These are phyloP conservation scores for Tricladium varicosporioides DNA, from an alignment of 2,329 filamentous ascomycete species.

Conservation along the genomic window DNA sequence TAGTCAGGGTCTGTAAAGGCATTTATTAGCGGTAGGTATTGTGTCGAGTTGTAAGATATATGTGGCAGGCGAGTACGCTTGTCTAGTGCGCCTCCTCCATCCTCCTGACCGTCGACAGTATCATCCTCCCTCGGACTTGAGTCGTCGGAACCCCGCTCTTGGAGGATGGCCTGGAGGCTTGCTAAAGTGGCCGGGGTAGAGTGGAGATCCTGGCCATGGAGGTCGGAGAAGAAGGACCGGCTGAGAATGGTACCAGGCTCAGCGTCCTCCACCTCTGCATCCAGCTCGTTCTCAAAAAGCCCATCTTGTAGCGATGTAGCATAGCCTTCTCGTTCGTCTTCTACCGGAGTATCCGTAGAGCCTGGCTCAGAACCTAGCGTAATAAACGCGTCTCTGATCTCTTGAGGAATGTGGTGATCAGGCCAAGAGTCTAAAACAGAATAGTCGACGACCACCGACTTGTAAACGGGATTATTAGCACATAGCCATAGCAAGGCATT, in stretches of 20 bases:
- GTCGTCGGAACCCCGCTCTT: background rate
- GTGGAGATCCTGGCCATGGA: constrained; percentile 16
- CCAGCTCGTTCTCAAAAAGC: constrained; percentile 13
- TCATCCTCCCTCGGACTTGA: too few relatives aligned
- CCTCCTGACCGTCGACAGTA: too few relatives aligned
- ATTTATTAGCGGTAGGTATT: background rate
- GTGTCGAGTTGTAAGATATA: constrained; percentile 6
- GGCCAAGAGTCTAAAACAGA: constrained; percentile 15
- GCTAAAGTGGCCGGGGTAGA: constrained; percentile 10
- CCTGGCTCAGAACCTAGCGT: too few relatives aligned
- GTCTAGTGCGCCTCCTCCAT: too few relatives aligned
- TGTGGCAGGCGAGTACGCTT: background rate
- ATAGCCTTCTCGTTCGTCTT: constrained; percentile 13
- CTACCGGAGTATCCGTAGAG: constrained; percentile 3
- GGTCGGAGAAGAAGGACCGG: constrained; percentile 15
- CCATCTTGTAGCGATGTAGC: constrained; percentile 9
- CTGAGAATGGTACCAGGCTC: constrained; percentile 11
- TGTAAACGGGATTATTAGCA: constrained; percentile 13
- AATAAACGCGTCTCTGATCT: constrained; percentile 16
- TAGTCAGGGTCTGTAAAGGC: constrained; percentile 1
- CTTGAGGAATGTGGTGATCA: constrained; percentile 16
- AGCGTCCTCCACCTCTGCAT: constrained; percentile 10
- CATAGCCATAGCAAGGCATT: constrained; percentile 13
- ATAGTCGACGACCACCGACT: constrained; percentile 11
- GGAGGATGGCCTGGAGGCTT: constrained; percentile 10